Base-by-base conservation (phyloP, 2,329 filamentous ascomycete genomes). In the Orbilia oligospora region DNA sequence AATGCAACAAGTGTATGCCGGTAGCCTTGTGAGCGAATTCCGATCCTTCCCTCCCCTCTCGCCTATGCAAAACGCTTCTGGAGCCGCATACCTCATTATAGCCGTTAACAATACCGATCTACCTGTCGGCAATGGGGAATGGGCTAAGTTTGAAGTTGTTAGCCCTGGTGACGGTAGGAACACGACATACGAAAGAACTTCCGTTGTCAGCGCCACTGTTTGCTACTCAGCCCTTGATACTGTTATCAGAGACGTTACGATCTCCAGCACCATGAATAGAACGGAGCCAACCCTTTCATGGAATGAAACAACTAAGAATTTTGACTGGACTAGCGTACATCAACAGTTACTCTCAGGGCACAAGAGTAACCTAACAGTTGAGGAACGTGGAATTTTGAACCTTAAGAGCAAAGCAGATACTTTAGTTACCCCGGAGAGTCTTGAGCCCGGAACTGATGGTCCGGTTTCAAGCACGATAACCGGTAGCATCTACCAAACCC, bases 21-120 rank as follows among this genome's bases (percentile, higher is more conserved):
- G 69, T 10, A 65, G 30, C 16, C 38, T 72, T 33, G 48, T 72
- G 3, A 72, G 69, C 58, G 56, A 72, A 16, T 72, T 72, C 30
- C 67, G 67, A 16, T 22, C 48, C 1, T 71, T 18, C 18, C 67
- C 67, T 16, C 38, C 41, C 1, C 18, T 51, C 3, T 71, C 69
- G n/a, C 58, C 58, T 10, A 27, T 41, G 22, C 69, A 72, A 27
- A 72, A 72, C 20, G 46, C 58, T 1, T 64, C 56, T 5, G 69
- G 69, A 8, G 48, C 56, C 3, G 69, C 56, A 6, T 72, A 53
- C 18, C 46, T 72, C 10, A 56, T 72, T 22, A 44, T 72, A 9
- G 27, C 56, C 10, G 48, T 58, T 6, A 48, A 53, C 30, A 72
- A 72, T 16, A 51, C 53, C 27, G 10, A 16, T 5, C 27, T 71